Evolutionary conservation across 257 asterid genomes (phyloP).

Genomic region (Vinca minor): DNA sequence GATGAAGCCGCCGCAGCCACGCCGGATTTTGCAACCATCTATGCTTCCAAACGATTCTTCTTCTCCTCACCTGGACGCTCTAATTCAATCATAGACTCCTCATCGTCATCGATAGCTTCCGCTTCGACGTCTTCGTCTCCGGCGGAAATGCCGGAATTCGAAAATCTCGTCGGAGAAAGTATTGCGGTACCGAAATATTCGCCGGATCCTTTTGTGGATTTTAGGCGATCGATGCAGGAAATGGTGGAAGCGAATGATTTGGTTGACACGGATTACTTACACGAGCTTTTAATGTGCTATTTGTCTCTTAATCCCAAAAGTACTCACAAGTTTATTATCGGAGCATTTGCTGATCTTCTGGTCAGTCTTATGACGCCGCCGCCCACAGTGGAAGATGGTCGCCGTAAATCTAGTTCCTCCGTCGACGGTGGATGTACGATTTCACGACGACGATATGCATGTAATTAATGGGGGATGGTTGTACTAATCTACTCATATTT

Average conservation of each 20-base stretch:
- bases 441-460: slow-evolving; percentile 23
- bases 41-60: slow-evolving; percentile 83
- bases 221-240: slow-evolving; percentile 91
- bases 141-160: slow-evolving; percentile 18
- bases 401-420: slow-evolving; percentile 24
- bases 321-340: slow-evolving; percentile 76
- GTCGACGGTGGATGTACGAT: slow-evolving; percentile 25
- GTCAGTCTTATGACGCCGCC: slow-evolving; percentile 50
- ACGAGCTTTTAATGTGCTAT: slow-evolving; percentile 69
- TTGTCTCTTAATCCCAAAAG: slow-evolving; percentile 72
- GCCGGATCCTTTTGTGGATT: slow-evolving; percentile 72
- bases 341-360: slow-evolving; percentile 81
- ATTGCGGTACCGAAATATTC: slow-evolving; percentile 69
- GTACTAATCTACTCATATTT: background rate
- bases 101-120: slow-evolving; percentile 23
- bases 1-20: slow-evolving; percentile 14
- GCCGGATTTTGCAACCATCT: slow-evolving; percentile 58
- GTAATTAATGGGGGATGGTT: slow-evolving; percentile 11
- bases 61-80: slow-evolving; percentile 91
- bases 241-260: slow-evolving; percentile 85
- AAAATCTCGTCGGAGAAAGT: slow-evolving; percentile 33
- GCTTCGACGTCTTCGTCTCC: slow-evolving; percentile 43
- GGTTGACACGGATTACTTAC: slow-evolving; percentile 64
- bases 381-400: slow-evolving; percentile 15
- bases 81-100: slow-evolving; percentile 79